These are phyloP conservation scores for Debaryomyces udenii DNA, from an alignment of 1,139 yeast species.

Conservation along the genomic window DNA sequence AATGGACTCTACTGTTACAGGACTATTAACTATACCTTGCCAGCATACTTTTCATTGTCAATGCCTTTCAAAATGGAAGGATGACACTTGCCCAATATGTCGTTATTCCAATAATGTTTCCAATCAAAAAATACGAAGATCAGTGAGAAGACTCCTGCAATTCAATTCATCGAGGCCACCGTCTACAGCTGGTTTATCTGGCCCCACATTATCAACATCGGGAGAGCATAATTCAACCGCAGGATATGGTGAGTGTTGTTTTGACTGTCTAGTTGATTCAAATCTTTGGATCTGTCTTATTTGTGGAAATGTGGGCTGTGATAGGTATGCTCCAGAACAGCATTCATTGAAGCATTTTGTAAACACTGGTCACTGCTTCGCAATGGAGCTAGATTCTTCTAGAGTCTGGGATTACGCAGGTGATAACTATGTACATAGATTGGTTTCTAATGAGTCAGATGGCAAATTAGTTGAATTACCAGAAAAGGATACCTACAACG, in stretches of 20 bases:
- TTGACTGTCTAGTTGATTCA: constrained; percentile 34
- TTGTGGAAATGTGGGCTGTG: constrained; percentile 52
- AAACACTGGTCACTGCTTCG: constrained; percentile 81
- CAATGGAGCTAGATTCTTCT: constrained; percentile 85
- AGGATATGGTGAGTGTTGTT: constrained; percentile 30
- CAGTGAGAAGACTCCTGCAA: constrained; percentile 39
- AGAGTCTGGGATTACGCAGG: constrained; percentile 97
- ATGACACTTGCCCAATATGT: constrained; percentile 91
- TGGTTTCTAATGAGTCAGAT: constrained; percentile 81
- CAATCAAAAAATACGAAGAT: constrained; percentile 39
- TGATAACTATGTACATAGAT: constrained; percentile 86
- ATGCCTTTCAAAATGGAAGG: constrained; percentile 87
- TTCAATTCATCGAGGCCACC: constrained; percentile 20
- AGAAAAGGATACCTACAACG: constrained; percentile 35
- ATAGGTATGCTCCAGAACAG: constrained; percentile 73
- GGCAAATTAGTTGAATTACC: constrained; percentile 80
- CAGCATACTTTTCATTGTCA: constrained; percentile 94
- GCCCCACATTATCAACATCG: constrained; percentile 1
- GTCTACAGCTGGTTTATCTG: background rate
- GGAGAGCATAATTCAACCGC: background rate
- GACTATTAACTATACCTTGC: constrained; percentile 84
- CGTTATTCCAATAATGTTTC: constrained; percentile 63
- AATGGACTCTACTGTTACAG: constrained; percentile 82
- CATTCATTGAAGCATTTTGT: constrained; percentile 86
- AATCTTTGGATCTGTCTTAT: constrained; percentile 50